These are phyloP conservation scores for Filobasidium wieringae DNA, from an alignment of 768 basidiomycete species.

Conservation along the genomic window DNA sequence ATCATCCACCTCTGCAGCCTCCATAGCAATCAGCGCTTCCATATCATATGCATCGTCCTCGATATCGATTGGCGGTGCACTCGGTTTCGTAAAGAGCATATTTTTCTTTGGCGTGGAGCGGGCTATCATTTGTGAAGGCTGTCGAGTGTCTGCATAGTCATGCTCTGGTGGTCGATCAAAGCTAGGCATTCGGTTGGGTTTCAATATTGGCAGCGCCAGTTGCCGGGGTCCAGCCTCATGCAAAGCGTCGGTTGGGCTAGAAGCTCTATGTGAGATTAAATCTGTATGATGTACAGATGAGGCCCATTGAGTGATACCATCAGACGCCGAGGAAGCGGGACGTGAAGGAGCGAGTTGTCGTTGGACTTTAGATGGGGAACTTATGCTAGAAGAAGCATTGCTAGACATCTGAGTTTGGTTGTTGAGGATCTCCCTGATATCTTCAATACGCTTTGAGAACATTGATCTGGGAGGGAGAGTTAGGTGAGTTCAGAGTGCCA, in stretches of 20 bases:
- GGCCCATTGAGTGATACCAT: not conserved
- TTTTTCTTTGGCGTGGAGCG: not conserved
- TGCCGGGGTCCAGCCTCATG: not conserved
- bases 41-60: constrained; percentile 4
- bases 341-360: not conserved
- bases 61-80: not conserved
- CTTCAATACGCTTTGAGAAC: constrained; percentile 18
- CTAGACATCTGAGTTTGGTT: not conserved
- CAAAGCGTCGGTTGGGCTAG: not conserved
- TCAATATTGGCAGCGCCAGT: not conserved
- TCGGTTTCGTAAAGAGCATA: not conserved
- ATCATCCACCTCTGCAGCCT: not conserved
- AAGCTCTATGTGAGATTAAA: not conserved
- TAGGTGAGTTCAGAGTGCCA: not conserved
- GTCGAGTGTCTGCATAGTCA: no score
- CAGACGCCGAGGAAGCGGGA: not conserved
- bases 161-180: no score
- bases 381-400: not conserved
- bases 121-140: not conserved
- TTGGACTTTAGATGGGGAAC: not conserved
- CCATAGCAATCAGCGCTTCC: not conserved
- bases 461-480: not conserved
- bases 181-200: not conserved
- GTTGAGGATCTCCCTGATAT: constrained; percentile 14
- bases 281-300: not conserved